Conservation (phyloP, 169 alveolate species). For the Theileria annulata region DNA sequence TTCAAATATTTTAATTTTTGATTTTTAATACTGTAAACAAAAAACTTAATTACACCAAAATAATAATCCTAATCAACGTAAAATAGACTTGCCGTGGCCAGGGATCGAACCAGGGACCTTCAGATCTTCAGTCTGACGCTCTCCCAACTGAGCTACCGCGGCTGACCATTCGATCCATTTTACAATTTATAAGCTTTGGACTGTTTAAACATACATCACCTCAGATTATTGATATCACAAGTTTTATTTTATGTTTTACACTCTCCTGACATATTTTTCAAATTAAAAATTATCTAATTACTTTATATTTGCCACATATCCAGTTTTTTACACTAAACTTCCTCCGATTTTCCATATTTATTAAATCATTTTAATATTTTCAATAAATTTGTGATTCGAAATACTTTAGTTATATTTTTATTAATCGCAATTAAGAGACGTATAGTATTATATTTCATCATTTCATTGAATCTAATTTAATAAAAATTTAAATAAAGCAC, state of each 20-base stretch:
- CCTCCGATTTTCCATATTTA: too few relatives aligned
- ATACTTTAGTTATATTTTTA: too few relatives aligned
- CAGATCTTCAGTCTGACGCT: constrained; percentile 99
- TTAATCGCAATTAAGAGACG: too few relatives aligned
- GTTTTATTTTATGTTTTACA: background rate
- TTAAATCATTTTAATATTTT: too few relatives aligned
- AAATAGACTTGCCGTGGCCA: constrained; percentile 91
- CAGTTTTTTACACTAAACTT: too few relatives aligned
- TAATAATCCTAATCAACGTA: background rate
- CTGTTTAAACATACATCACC: background rate
- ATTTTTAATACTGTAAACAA: background rate
- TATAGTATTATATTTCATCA: too few relatives aligned
- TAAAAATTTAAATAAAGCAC: too few relatives aligned
- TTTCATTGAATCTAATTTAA: too few relatives aligned
- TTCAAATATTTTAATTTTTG: background rate
- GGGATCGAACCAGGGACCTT: constrained; percentile 99
- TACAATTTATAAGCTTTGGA: background rate
- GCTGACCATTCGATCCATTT: constrained; percentile 47
- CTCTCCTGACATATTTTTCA: background rate
- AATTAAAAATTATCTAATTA: too few relatives aligned
- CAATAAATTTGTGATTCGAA: too few relatives aligned
- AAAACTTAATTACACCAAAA: background rate
- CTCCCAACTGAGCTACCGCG: constrained; percentile 99
- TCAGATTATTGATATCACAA: background rate
- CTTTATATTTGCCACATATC: too few relatives aligned